phyloP scores from a whole-genome alignment of 116 monocot genomes.

The Zostera marina region DNA sequence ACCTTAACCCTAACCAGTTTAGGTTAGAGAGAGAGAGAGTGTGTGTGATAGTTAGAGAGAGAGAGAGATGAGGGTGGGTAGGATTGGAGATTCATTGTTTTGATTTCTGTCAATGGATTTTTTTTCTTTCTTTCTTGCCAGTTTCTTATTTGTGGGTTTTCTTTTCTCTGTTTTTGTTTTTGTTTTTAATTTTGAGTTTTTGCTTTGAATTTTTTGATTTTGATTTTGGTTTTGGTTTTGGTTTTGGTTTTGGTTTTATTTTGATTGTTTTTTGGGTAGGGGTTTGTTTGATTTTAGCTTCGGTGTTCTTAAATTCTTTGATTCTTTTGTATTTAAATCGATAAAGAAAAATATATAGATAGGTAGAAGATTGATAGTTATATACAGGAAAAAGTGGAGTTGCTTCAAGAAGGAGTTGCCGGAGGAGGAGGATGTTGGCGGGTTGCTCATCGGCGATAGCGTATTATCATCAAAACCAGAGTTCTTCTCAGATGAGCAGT shows the following conservation, averaged over 20 bases:
- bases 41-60: neutral
- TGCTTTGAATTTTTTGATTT: neutral
- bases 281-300: too few relatives aligned
- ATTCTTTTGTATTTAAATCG: neutral
- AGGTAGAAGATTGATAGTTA: neutral
- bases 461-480: conserved; percentile 6
- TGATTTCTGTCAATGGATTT: neutral
- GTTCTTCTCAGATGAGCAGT: conserved; percentile 18
- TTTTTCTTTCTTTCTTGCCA: neutral
- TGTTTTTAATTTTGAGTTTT: too few relatives aligned
- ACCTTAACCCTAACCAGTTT: neutral
- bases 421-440: conserved; percentile 56
- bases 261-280: too few relatives aligned
- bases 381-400: conserved; percentile 1
- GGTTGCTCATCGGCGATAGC: conserved; percentile 47
- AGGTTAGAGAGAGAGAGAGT: neutral
- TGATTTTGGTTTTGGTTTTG: neutral
- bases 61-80: neutral
- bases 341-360: neutral
- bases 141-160: neutral
- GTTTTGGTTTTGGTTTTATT: neutral
- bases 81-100: neutral
- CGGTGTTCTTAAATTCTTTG: neutral
- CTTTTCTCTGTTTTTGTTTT: neutral
- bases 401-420: conserved; percentile 3